Conservation (phyloP, 495 filamentous ascomycete species). For the Daldinia grandis region DNA sequence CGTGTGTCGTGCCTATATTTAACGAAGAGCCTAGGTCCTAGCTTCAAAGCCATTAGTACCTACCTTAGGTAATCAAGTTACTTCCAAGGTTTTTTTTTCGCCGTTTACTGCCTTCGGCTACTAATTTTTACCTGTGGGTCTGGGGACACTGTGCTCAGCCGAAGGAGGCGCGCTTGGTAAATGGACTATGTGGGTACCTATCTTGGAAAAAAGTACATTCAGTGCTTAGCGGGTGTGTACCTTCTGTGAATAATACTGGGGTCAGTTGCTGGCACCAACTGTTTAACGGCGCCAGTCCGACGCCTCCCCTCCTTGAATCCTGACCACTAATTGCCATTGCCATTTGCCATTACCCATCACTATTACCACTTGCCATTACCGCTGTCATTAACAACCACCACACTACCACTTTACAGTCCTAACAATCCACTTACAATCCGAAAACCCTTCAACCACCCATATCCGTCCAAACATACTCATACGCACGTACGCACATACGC, state of each 20-base stretch:
- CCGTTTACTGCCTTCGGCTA: conserved; percentile 5
- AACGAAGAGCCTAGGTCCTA: not conserved
- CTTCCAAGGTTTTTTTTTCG: not conserved
- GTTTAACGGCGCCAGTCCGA: not conserved
- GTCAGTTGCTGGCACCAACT: not conserved
- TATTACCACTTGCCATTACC: not conserved
- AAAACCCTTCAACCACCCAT: not conserved
- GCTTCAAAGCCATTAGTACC: too few relatives aligned
- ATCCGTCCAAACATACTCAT: not conserved
- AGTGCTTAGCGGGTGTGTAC: conserved; percentile 26
- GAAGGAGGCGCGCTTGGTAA: conserved; percentile 9
- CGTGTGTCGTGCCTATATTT: not conserved
- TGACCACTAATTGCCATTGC: conserved; percentile 1
- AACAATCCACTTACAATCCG: not conserved
- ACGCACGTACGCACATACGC: not conserved
- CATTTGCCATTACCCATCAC: not conserved
- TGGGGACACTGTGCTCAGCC: conserved; percentile 14
- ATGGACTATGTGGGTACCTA: not conserved
- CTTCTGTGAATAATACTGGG: not conserved
- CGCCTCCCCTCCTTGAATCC: conserved; percentile 9
- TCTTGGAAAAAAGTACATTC: conserved; percentile 7
- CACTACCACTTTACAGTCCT: not conserved
- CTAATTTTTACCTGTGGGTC: not conserved
- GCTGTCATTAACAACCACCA: not conserved
- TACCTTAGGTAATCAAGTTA: not conserved